Conservation (phyloP, 495 filamentous ascomycete species). For the Aspergillus sclerotioniger region DNA sequence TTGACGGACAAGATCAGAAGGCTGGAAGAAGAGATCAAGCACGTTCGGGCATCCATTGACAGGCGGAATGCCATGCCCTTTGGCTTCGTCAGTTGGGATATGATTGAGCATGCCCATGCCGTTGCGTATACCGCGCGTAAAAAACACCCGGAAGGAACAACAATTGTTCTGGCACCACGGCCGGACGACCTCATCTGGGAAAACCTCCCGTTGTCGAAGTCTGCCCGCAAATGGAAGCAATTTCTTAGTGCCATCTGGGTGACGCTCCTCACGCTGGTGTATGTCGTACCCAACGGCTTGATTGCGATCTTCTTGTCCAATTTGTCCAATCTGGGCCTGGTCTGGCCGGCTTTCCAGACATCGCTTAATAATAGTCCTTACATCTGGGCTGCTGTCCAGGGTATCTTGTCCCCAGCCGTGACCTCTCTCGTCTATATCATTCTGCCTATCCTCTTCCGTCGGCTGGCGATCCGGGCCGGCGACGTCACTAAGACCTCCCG, state of each 20-base stretch:
- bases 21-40: slow-evolving; percentile 80
- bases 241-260: slow-evolving; percentile 84
- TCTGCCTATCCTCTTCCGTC: slow-evolving; percentile 88
- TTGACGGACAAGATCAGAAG: slow-evolving; percentile 79
- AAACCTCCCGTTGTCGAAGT: slow-evolving; percentile 71
- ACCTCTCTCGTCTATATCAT: slow-evolving; percentile 86
- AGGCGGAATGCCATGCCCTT: slow-evolving; percentile 83
- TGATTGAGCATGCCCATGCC: slow-evolving; percentile 81
- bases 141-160: slow-evolving; percentile 79
- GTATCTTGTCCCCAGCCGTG: slow-evolving; percentile 88
- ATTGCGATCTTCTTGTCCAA: slow-evolving; percentile 93
- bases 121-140: slow-evolving; percentile 78
- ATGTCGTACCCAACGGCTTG: slow-evolving; percentile 91
- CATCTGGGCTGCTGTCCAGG: slow-evolving; percentile 85
- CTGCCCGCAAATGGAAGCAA: slow-evolving; percentile 64
- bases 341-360: slow-evolving; percentile 75
- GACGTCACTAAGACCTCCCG: slow-evolving; percentile 88
- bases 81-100: slow-evolving; percentile 91
- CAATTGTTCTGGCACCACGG: slow-evolving; percentile 72
- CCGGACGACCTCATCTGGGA: slow-evolving; percentile 97
- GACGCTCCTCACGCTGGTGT: slow-evolving; percentile 74
- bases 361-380: slow-evolving; percentile 59
- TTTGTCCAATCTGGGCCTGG: slow-evolving; percentile 69
- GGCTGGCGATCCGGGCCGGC: slow-evolving; percentile 71
- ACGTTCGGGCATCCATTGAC: slow-evolving; percentile 77